Base-by-base conservation (phyloP, 306 rosid genomes). In the Macrotyloma uniflorum region DNA sequence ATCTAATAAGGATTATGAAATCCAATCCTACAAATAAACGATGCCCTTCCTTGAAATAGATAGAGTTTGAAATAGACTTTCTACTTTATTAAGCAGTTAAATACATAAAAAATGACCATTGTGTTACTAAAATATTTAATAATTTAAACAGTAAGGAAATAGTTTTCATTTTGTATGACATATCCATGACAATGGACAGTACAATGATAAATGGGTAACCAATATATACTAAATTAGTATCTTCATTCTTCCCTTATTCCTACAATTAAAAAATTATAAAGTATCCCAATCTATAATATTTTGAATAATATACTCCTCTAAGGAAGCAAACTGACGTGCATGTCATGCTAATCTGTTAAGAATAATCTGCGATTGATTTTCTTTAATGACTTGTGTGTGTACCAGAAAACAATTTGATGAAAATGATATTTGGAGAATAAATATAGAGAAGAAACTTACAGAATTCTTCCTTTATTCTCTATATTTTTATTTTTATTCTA, bases 401-500 rank as follows among this genome's bases (percentile, higher is more conserved):
- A 49, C 46, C 42, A 38, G 32, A 76, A 71, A 35, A 55, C 33
- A 83, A 15, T 36, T 24, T 72, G 78, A 71, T 38, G 49, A 64
- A 19, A 72, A 14, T 59, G 70, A 49, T 33, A 59, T 32, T 22
- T 75, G 76, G 35, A 53, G 46, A 28, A 70, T 30, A 71, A 70
- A 43, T 51, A 18, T 36, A 26, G 75, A 36, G 32, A 55, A 70
- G 36, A 79, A 70, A 43, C 50, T 70, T 49, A 61, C 40, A 15
- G 63, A 62, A 23, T 16, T 77, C 42, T 35, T 16, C 4, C 47
- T 70, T 49, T 46, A 13, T 47, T 63, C 51, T 84, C 30, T 36
- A 12, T 10, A 57, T 28, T 76, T n/a, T 26, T 40, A 32, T 32
- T 55, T 30, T 69, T 8, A 8, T 35, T 24, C 32, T 73, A 94